Base-by-base conservation (phyloP, 2,329 filamentous ascomycete genomes). In the Seiridium cupressi region DNA sequence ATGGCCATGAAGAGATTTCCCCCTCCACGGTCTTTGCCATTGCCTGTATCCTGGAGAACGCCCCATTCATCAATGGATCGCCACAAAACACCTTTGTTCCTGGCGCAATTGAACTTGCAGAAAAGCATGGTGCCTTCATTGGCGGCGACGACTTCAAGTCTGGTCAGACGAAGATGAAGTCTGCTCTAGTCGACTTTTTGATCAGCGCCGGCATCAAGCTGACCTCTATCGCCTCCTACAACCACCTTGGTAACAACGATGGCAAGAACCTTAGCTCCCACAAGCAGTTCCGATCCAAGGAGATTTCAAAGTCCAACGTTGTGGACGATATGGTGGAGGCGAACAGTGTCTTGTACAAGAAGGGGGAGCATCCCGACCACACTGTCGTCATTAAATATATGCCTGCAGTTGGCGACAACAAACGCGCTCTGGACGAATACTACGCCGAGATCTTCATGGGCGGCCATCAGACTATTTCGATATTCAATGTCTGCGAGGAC, bases 351-450 rank as follows among this genome's bases (percentile, higher is more conserved):
- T 84, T 99, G 60, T 99, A 99, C 84, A 87, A 89, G 78, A 82
- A 91, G 71, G 93, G 89, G 68, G 95, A 99, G 81, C 93, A 98
- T 77, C 95, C 95, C 2, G 93, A 99, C 75, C 95, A 99, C 82
- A 96, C 92, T 62, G 95, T 99, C 62, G 95, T 99, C 69, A 99
- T 99, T 88, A 99, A 99, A 87, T 99, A 99, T 84, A 97, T 99
- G 93, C 95, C 95, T 42, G 92, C 93, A 64, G 95, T 99, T 54
- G 95, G 95, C 64, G 95, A 99, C 81, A 96, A 97, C 86, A 99
- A 99, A 88, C 93, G 95, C 74, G 95, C 95, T 58, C 85, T 99
- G 58, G 95, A 99, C 72, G 95, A 99, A 84, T 99, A 99, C 86
- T 97, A 97, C 69, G 95, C 93, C 59, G 94, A 99, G 84, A 98